Base-by-base conservation (phyloP, 345 rosid genomes). In the Populus pruinosa region DNA sequence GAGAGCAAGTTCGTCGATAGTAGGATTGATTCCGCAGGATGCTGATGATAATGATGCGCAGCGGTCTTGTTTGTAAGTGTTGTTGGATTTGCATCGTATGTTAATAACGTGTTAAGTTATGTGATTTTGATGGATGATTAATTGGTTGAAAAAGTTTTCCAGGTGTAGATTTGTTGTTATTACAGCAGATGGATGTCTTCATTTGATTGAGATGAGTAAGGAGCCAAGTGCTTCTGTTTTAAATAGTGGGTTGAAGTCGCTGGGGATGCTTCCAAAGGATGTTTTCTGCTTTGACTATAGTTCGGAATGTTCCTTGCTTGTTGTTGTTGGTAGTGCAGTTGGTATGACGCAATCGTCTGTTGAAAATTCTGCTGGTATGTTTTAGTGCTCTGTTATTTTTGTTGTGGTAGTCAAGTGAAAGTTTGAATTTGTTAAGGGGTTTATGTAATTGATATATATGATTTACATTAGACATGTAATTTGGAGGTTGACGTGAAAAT, bases 221-320 rank as follows among this genome's bases (percentile, higher is more conserved):
- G 92, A 91, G 78, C 89, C 92, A 73, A 82, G 87, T 78, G 86
- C 90, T 73, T 89, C 92, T 72, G 83, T 86, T 82, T 82, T 88
- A 69, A 87, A 75, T 74, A 76, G 81, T 76, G 79, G 67, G 71
- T 78, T 83, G 71, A 74, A 88, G 69, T 72, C 79, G 43, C 87
- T 81, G 82, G 86, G 84, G 82, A 87, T 87, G 71, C 90, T 90
- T 85, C 96, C 95, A 44, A 83, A 73, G 77, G 84, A 88, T 77
- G 87, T 87, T 84, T 85, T 87, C 83, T 96, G 98, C 87, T 84
- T 86, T 69, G 93, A 91, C 85, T 92, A 90, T 89, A 82, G 81
- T 82, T 90, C 87, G 12, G 84, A 88, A 65, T 85, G 79, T 78
- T 89, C 88, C 82, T 85, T 91, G 84, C 90, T 93, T 73, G 83